Percentiles rank a stretch among this genome's conserved stretches.
phyloP scores from a whole-genome alignment of 768 basidiomycete species.

The Pleurotus platypus region DNA sequence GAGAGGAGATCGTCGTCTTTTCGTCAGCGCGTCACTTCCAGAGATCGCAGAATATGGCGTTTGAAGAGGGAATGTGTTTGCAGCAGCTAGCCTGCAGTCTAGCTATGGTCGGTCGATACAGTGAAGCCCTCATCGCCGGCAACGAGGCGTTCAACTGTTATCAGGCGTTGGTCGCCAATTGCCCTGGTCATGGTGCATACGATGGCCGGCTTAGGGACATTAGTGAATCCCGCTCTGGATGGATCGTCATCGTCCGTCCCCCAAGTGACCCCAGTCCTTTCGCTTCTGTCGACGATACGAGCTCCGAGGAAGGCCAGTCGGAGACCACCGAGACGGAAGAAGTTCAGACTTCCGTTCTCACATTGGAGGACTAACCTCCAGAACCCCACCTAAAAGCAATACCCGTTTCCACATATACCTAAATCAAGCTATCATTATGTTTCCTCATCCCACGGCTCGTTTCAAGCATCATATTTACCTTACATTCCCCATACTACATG shows the following conservation, averaged over 20 bases:
- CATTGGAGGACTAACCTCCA: no score
- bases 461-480: no score
- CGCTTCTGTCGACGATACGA: background rate
- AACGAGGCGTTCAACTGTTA: slow-evolving; percentile 4
- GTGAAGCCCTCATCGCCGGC: background rate
- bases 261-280: background rate
- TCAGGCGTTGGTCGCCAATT: background rate
- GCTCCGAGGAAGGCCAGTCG: background rate
- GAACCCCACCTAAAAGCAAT: no score
- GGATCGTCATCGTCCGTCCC: background rate
- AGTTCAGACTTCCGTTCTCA: no score
- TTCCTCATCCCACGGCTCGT: no score
- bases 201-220: background rate
- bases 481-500: no score
- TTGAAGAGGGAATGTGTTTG: slow-evolving; percentile 4
- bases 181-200: background rate
- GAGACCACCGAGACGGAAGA: no score
- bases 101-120: background rate
- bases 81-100: background rate
- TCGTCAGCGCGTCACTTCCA: background rate
- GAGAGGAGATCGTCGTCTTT: slow-evolving; percentile 5
- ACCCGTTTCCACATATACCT: no score
- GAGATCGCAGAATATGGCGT: background rate
- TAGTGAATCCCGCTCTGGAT: background rate
- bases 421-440: no score